These are phyloP conservation scores for Daldinia bambusicola DNA, from an alignment of 495 filamentous ascomycete genomes.

Conservation along the genomic window DNA sequence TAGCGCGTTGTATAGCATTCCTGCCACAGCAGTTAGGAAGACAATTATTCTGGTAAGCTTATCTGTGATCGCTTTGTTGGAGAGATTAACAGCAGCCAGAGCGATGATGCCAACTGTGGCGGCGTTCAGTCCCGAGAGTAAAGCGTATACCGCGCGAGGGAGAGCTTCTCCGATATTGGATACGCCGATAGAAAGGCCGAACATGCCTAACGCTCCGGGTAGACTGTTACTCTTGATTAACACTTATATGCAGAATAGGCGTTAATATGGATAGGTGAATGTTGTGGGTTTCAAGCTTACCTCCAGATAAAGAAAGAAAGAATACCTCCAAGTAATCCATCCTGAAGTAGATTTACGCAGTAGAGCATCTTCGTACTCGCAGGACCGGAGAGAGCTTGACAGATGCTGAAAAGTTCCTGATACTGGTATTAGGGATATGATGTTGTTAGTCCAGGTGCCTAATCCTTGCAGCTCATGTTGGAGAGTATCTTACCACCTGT, in stretches of 20 bases:
- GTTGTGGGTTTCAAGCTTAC: conserved; percentile 47
- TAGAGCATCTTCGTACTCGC: conserved; percentile 84
- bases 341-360: conserved; percentile 74
- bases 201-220: conserved; percentile 83
- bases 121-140: conserved; percentile 81
- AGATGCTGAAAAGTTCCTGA: conserved; percentile 84
- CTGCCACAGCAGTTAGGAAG: conserved; percentile 73
- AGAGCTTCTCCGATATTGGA: conserved; percentile 68
- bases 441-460: neutral
- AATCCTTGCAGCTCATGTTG: neutral
- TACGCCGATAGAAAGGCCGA: conserved; percentile 74
- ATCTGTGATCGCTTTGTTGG: conserved; percentile 80
- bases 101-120: conserved; percentile 84
- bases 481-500: conserved; percentile 64
- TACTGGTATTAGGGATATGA: conserved; percentile 66
- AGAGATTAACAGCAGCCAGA: conserved; percentile 78
- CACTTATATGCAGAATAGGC: neutral
- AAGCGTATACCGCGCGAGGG: conserved; percentile 73
- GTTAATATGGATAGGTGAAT: neutral
- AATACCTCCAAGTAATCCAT: conserved; percentile 69
- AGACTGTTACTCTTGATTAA: conserved; percentile 62
- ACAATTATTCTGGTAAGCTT: conserved; percentile 73
- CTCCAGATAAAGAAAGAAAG: conserved; percentile 77
- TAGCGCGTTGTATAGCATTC: conserved; percentile 77
- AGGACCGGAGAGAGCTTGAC: conserved; percentile 79